phyloP scores from a whole-genome alignment of 2,329 filamentous ascomycete species.

The Aspergillus puulaauensis region DNA sequence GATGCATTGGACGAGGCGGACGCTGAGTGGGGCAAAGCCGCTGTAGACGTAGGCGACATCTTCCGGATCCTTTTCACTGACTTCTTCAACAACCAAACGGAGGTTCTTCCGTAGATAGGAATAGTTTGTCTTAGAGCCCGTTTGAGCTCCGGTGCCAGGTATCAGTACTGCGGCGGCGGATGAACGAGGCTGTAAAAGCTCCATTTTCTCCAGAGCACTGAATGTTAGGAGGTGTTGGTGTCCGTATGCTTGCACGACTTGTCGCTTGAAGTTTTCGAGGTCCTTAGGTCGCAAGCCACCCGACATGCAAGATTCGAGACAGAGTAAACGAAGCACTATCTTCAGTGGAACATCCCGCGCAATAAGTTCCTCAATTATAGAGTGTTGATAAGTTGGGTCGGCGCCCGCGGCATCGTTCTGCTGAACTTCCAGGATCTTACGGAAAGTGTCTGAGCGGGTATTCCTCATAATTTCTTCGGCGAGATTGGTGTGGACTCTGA shows the following conservation, averaged over 20 bases:
- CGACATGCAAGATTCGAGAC: constrained; percentile 85
- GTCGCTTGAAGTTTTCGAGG: constrained; percentile 81
- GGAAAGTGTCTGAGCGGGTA: constrained; percentile 86
- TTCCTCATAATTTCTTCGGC: constrained; percentile 95
- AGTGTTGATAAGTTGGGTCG: constrained; percentile 85
- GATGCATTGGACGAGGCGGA: constrained; percentile 88
- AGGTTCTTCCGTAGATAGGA: constrained; percentile 81
- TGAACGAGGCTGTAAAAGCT: constrained; percentile 75
- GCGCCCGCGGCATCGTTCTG: constrained; percentile 91
- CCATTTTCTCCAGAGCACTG: constrained; percentile 82
- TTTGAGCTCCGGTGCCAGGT: constrained; percentile 64
- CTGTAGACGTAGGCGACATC: constrained; percentile 98
- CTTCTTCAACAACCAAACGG: constrained; percentile 89
- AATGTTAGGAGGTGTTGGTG: constrained; percentile 93
- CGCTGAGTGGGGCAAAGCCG: constrained; percentile 89
- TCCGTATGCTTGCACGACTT: constrained; percentile 89
- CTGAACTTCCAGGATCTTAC: constrained; percentile 84
- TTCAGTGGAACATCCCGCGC: constrained; percentile 76
- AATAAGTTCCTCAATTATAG: constrained; percentile 92
- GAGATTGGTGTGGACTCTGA: constrained; percentile 88
- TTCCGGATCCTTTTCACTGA: constrained; percentile 90
- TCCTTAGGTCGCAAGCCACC: constrained; percentile 87
- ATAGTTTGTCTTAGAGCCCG: constrained; percentile 83
- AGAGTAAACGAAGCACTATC: constrained; percentile 81
- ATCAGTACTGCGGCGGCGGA: constrained; percentile 80